Evolutionary conservation across 352 stramenopile genomes (phyloP).

Genomic region (Phytophthora multivora): DNA sequence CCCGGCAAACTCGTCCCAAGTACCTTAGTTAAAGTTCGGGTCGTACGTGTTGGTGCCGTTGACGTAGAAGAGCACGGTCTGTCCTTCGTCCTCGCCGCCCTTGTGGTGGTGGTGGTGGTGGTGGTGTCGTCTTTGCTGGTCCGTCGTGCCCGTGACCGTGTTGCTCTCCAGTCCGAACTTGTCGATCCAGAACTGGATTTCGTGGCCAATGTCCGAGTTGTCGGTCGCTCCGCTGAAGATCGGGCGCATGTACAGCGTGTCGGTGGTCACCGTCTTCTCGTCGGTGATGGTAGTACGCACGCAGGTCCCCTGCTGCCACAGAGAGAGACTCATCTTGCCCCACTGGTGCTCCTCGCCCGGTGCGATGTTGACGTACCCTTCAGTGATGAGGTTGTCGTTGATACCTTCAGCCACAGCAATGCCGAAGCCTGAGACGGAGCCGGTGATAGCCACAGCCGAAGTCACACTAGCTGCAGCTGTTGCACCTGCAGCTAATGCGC

Average conservation of each 20-base stretch:
- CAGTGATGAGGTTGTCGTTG: conserved; percentile 37
- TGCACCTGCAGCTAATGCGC: conserved; percentile 18
- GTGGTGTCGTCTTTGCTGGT: conserved; percentile 14
- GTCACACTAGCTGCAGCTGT: conserved; percentile 20
- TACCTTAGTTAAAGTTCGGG: not conserved
- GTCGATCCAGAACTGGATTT: conserved; percentile 58
- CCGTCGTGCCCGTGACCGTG: conserved; percentile 18
- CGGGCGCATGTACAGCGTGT: conserved; percentile 56
- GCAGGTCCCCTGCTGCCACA: conserved; percentile 57
- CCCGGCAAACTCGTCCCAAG: not conserved
- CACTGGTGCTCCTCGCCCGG: conserved; percentile 40
- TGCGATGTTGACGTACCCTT: conserved; percentile 40
- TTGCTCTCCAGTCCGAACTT: conserved; percentile 41
- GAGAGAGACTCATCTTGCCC: conserved; percentile 51
- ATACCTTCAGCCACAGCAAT: conserved; percentile 43
- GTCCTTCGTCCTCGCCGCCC: not conserved
- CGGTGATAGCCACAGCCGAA: conserved; percentile 24
- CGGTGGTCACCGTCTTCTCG: conserved; percentile 39
- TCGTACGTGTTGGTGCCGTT: conserved; percentile 41
- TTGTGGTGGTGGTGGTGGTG: conserved; percentile 9
- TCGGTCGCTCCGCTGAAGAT: conserved; percentile 58
- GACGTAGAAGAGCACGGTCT: conserved; percentile 37
- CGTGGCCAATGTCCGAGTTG: conserved; percentile 48
- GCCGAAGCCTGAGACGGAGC: conserved; percentile 38
- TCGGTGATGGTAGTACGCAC: conserved; percentile 45